Base-by-base conservation (phyloP, 108 stramenopile species). In the Nannochloropsis oceanica region DNA sequence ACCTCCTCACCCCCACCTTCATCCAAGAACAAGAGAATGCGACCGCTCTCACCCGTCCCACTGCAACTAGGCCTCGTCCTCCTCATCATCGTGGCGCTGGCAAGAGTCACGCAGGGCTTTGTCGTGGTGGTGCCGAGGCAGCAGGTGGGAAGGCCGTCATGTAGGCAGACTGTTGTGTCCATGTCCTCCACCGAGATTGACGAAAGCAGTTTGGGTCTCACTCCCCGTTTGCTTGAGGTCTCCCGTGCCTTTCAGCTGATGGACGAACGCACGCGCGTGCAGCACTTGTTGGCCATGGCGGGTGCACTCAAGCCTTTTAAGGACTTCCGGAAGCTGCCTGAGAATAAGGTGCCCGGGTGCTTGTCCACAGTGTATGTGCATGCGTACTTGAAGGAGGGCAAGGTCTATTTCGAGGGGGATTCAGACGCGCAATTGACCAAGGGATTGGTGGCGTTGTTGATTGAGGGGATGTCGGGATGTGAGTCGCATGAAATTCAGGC, bases 361-460 rank as follows among this genome's bases (percentile, higher is more conserved):
- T 86, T 97, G 81, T 93, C 93, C 7, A 96, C 94, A 11, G 96
- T 95, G 0, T 92, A 94, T 79, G 92, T 96, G 85, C 27, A 92
- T 93, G 84, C 94, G 91, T 13, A 89, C 44, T 12, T 88, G 11
- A 84, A 89, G 89, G 18, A 90, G 87, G 27, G 89, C 22, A 84
- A 44, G 27, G 83, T 98, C 50, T 89, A 95, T 46, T 97, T 93
- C 84, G 59, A 88, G 42, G 96, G 96, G 12, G 98, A 98, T 89
- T 96, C 95, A 11, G 96, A 98, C 90, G 96, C 95, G 14, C 89
- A 96, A 80, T 84, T 98, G 82, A 98, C 98, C 84, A 96, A 96
- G 84, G 98, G 98, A 80, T 87, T 98, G 79, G 94, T 97, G 25
- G 94, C 95, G 11, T 86, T 98, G 26, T 94, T 98, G 59, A 89